Evolutionary conservation across 2,329 filamentous ascomycete species (phyloP).

Genomic region (Alternaria ethzedia): DNA sequence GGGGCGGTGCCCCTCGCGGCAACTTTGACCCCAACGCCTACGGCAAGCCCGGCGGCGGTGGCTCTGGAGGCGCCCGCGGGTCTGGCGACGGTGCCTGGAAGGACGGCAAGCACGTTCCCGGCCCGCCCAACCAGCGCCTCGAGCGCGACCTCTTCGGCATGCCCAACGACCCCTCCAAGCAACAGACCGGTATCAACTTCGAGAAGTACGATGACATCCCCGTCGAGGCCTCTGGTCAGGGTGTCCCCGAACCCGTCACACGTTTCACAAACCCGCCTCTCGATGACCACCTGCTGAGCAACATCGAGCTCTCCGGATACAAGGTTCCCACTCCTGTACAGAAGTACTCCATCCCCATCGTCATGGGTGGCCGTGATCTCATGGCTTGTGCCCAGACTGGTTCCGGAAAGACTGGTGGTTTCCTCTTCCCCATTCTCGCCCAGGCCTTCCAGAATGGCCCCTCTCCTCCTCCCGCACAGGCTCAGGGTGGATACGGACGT

Average conservation of each 20-base stretch:
- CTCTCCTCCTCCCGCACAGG: constrained; percentile 68
- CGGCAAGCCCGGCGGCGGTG: constrained; percentile 60
- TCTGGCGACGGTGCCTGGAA: constrained; percentile 96
- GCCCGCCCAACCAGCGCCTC: constrained; percentile 83
- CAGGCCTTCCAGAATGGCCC: constrained; percentile 93
- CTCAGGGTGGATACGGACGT: constrained; percentile 72
- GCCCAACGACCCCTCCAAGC: constrained; percentile 89
- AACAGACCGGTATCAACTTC: constrained; percentile 99
- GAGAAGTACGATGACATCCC: constrained; percentile 99
- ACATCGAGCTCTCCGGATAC: constrained; percentile 94
- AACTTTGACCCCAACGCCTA: constrained; percentile 70
- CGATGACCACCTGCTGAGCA: constrained; percentile 88
- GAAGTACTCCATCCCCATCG: constrained; percentile 99
- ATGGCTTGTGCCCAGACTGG: constrained; percentile 99
- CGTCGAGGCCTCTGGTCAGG: constrained; percentile 91
- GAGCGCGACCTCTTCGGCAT: constrained; percentile 96
- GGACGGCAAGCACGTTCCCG: constrained; percentile 94
- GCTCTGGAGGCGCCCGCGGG: constrained; percentile 68
- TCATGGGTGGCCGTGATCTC: constrained; percentile 95
- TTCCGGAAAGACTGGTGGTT: constrained; percentile 99
- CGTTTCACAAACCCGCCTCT: constrained; percentile 93
- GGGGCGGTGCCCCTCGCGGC: constrained; percentile 49
- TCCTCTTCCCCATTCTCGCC: constrained; percentile 98
- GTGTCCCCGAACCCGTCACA: constrained; percentile 90
- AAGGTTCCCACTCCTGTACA: constrained; percentile 96